Percentiles rank a stretch among this genome's conserved stretches.
Evolutionary conservation across 768 basidiomycete genomes (phyloP).

Genomic region (Leccinum disarticulatum): DNA sequence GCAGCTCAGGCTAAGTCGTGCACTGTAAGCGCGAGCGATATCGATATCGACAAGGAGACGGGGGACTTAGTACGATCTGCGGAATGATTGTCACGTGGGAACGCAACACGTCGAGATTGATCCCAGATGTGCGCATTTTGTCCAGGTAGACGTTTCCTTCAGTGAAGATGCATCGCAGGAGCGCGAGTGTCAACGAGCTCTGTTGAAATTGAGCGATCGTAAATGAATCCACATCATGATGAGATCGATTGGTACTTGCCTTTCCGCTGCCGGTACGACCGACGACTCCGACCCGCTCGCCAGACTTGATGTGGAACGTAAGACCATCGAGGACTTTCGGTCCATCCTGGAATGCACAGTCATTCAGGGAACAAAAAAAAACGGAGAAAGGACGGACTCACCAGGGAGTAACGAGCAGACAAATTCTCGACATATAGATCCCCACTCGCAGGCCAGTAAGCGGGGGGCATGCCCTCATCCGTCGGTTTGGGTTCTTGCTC

Average conservation of each 20-base stretch:
- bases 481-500: neutral
- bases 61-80: neutral
- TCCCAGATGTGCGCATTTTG: neutral
- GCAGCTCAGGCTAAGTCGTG: constrained; percentile 1
- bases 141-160: constrained; percentile 2
- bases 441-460: constrained; percentile 1
- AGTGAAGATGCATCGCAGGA: constrained; percentile 5
- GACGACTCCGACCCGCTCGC: constrained; percentile 2
- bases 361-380: no score
- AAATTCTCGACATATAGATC: constrained; percentile 6
- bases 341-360: neutral
- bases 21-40: neutral
- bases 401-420: constrained; percentile 6
- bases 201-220: neutral
- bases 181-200: constrained; percentile 6
- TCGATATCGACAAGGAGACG: neutral
- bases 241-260: neutral
- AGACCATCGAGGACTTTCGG: neutral
- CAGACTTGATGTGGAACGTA: constrained; percentile 3
- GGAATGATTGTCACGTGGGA: constrained; percentile 4
- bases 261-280: constrained; percentile 7
- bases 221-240: no score
- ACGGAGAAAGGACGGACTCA: neutral
- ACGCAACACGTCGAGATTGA: constrained; percentile 2
- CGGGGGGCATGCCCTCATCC: neutral